These are phyloP conservation scores for Lagenidium giganteum DNA, from an alignment of 352 stramenopile genomes.

Conservation along the genomic window DNA sequence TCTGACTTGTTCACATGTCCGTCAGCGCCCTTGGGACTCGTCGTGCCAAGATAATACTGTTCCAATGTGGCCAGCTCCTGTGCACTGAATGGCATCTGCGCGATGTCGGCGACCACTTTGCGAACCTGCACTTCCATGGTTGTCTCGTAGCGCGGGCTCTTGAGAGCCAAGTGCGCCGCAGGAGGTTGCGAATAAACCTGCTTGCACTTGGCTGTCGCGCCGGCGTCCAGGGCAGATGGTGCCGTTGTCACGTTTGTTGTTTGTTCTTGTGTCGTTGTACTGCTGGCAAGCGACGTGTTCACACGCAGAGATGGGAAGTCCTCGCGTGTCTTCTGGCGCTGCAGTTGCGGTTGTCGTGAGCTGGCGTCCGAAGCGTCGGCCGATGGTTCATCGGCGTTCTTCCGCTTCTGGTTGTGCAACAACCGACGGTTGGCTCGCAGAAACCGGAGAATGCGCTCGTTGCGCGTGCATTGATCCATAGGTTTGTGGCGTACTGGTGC, in stretches of 20 bases:
- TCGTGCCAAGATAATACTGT: conserved; percentile 51
- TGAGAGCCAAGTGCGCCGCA: conserved; percentile 22
- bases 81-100: conserved; percentile 53
- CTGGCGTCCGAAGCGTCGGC: neutral
- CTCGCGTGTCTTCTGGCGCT: conserved; percentile 7
- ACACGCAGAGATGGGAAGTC: conserved; percentile 11
- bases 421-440: conserved; percentile 27
- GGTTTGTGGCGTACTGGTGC: no score
- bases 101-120: conserved; percentile 61
- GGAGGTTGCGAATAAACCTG: neutral
- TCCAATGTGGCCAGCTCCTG: conserved; percentile 62
- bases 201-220: conserved; percentile 14
- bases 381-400: conserved; percentile 26
- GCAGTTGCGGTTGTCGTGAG: neutral
- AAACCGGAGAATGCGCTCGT: conserved; percentile 51
- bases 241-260: no score
- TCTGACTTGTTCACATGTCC: neutral
- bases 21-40: conserved; percentile 21
- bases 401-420: conserved; percentile 36
- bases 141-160: conserved; percentile 65
- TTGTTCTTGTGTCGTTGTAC: neutral
- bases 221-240: neutral
- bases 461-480: conserved; percentile 38
- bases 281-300: conserved; percentile 4
- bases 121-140: conserved; percentile 69